Evolutionary conservation across 495 filamentous ascomycete species (phyloP).

Genomic region (Hyaloscypha bicolor): DNA sequence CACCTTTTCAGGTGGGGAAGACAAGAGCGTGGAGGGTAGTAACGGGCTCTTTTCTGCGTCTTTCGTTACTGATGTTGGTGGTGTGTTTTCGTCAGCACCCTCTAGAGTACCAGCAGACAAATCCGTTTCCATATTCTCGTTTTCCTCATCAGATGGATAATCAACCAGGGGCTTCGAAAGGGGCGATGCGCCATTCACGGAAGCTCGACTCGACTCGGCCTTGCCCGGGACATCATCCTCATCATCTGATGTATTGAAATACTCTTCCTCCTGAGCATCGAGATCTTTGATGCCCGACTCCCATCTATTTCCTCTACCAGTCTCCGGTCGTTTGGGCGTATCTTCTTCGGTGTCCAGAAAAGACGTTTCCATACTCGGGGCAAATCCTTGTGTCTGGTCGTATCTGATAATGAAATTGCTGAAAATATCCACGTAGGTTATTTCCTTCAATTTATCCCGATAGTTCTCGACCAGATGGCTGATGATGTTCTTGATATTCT

Average conservation of each 20-base stretch:
- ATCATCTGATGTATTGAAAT: conserved; percentile 90
- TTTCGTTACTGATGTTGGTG: conserved; percentile 15
- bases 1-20: conserved; percentile 70
- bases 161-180: conserved; percentile 79
- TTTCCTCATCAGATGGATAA: conserved; percentile 87
- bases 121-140: conserved; percentile 45
- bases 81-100: conserved; percentile 16
- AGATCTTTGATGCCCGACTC: conserved; percentile 73
- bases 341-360: conserved; percentile 52
- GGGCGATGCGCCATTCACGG: conserved; percentile 53
- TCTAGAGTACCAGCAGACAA: conserved; percentile 14
- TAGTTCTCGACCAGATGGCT: conserved; percentile 87
- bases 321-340: conserved; percentile 50
- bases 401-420: conserved; percentile 72
- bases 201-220: conserved; percentile 32
- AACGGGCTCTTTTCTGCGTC: background rate
- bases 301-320: conserved; percentile 69
- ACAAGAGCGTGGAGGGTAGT: background rate
- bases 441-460: conserved; percentile 74
- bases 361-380: conserved; percentile 55
- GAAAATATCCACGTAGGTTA: conserved; percentile 89
- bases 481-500: conserved; percentile 80
- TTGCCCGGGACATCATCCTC: conserved; percentile 65
- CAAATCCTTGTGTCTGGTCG: conserved; percentile 77
- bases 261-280: conserved; percentile 88